Conservation (phyloP, 208 protist genomes). For the Hexamita inflata region DNA sequence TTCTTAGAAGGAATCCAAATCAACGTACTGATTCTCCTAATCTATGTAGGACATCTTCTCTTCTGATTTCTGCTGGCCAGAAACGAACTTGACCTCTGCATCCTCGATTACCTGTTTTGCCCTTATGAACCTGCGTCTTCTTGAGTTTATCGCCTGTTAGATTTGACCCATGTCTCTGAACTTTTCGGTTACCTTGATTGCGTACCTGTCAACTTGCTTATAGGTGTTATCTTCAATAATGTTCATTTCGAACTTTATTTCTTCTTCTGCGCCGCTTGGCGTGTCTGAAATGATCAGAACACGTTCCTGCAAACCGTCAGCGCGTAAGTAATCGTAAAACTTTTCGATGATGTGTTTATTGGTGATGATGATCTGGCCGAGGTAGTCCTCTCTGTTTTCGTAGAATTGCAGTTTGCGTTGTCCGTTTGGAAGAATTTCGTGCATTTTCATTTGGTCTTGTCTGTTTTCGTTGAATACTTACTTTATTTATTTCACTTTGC, state of each 20-base stretch:
- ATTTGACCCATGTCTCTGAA: neutral
- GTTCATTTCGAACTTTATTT: neutral
- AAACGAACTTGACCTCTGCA: neutral
- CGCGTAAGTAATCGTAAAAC: neutral
- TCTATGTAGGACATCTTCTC: neutral
- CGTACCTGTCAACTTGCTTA: neutral
- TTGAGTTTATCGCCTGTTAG: neutral
- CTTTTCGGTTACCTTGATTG: neutral
- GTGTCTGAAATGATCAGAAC: too few species aligned
- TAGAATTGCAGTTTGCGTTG: neutral
- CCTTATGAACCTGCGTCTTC: too few species aligned
- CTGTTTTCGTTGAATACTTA: neutral
- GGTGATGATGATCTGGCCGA: neutral
- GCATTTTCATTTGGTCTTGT: neutral
- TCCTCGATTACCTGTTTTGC: neutral
- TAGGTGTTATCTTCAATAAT: neutral
- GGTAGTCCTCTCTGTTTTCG: neutral
- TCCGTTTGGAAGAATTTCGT: neutral
- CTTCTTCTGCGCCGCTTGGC: too few species aligned
- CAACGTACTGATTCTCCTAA: neutral
- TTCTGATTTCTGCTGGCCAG: neutral
- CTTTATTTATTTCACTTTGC: too few species aligned
- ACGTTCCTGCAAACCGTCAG: neutral
- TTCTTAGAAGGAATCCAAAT: conserved; percentile 10
- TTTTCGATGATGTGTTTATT: neutral